A percentile compares a stretch with the other conserved stretches of the same genome.
Conservation (phyloP, 306 rosid species). For the Adenanthera pavonina region DNA sequence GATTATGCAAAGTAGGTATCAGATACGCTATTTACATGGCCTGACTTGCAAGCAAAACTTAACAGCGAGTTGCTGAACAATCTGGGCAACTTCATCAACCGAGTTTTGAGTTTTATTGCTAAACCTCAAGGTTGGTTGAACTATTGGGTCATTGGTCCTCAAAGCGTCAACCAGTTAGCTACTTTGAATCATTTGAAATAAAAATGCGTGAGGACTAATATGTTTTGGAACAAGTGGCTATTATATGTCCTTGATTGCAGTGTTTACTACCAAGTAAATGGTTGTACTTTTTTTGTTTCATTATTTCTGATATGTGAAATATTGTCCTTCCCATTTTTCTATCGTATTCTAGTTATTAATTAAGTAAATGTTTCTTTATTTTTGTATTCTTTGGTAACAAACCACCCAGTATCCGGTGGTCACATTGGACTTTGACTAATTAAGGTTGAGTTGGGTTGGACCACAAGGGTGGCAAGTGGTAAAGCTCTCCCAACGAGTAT, state of each 20-base stretch:
- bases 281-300: constrained; percentile 17
- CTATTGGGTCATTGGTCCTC: constrained; percentile 26
- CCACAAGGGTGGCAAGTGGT: too few species aligned
- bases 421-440: too few species aligned
- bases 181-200: constrained; percentile 23
- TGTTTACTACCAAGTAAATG: neutral
- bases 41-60: constrained; percentile 92
- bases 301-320: neutral
- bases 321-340: neutral
- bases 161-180: constrained; percentile 27
- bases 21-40: constrained; percentile 90
- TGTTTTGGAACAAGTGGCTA: constrained; percentile 31
- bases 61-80: constrained; percentile 87
- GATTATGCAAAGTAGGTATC: constrained; percentile 64
- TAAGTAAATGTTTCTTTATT: neutral
- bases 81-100: constrained; percentile 89
- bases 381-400: too few species aligned
- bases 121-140: constrained; percentile 89
- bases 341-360: neutral
- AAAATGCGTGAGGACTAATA: constrained; percentile 9
- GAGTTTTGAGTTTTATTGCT: constrained; percentile 94
- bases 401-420: too few species aligned
- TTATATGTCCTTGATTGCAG: constrained; percentile 17
- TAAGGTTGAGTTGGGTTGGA: too few species aligned
- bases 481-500: too few species aligned